Evolutionary conservation across 2,329 filamentous ascomycete genomes (phyloP), one percentile per base, ranked within the genome.

Genomic region (Coniochaeta sp.): DNA sequence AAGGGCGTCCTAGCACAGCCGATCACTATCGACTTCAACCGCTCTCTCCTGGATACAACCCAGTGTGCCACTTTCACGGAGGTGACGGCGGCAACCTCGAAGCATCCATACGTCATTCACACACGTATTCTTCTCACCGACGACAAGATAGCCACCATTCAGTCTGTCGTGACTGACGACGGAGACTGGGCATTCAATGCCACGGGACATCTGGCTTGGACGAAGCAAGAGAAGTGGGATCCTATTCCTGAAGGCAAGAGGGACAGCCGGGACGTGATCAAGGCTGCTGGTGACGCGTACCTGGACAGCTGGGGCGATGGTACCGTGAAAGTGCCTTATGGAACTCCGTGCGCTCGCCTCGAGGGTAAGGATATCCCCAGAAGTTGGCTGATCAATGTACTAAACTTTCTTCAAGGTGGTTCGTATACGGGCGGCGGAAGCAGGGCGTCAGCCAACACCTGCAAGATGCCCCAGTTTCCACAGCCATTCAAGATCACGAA

Each of bases 151-250:
- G 62, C 64, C 16, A 59, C 62, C 55, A 68, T 71, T 16, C 69
- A 71, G 57, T 70, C 70, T 4, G 65, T 71, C 26, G 66, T 71
- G 1, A 69, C 68, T 4, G 70, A 71, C 57, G 58, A 61, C 6
- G 69, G 69, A 7, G 70, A 71, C 58, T 72, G 69, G 69, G 62
- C 65, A 30, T 71, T 71, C 61, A 69, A 72, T 50, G 68, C 69
- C 4, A 68, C 67, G 6, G 68, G 68, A 4, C 66, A 66, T 32
- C 58, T 66, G 3, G 64, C 67, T 56, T 71, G 66, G 67, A 61
- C 67, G 55, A 65, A 65, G 22, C 66, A 65, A 30, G 70, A 72
- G 61, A 67, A 64, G 34, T 71, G 69, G 70, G 67, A 70, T 50
- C 65, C 65, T 16, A 71, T 72, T 52, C 68, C 69, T 1, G 65